Evolutionary conservation across 176 grass and related monocot genomes (phyloP).

Genomic region (Triticum turgidum): DNA sequence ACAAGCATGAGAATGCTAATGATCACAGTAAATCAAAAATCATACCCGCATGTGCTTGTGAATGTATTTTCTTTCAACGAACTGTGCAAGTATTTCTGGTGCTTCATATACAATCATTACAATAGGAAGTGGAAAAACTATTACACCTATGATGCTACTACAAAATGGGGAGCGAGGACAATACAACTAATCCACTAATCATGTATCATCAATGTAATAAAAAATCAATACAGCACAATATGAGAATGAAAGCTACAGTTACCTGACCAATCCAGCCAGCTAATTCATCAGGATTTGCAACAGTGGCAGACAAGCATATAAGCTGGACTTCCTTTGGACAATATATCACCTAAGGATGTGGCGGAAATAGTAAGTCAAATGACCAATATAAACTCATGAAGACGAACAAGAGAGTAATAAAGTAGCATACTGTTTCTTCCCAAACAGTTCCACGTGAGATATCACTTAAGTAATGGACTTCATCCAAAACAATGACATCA

Average conservation of each 20-base stretch:
- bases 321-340: slow-evolving; percentile 97
- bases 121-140: slow-evolving; percentile 19
- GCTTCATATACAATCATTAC: not conserved
- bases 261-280: slow-evolving; percentile 99
- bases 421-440: slow-evolving; percentile 94
- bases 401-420: slow-evolving; percentile 14
- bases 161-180: not conserved
- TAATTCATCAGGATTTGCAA: slow-evolving; percentile 97
- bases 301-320: slow-evolving; percentile 96
- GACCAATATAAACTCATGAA: slow-evolving; percentile 14
- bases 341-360: slow-evolving; percentile 88
- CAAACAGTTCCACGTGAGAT: slow-evolving; percentile 98
- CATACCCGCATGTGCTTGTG: not conserved
- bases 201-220: slow-evolving; percentile 24
- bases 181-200: slow-evolving; percentile 14
- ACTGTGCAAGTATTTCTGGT: not conserved
- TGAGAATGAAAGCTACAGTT: slow-evolving; percentile 15
- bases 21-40: not conserved
- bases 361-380: slow-evolving; percentile 31
- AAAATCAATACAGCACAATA: slow-evolving; percentile 14
- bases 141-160: slow-evolving; percentile 12
- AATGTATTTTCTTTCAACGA: not conserved
- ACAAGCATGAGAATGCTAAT: slow-evolving; percentile 19
- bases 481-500: slow-evolving; percentile 95
- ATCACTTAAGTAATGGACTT: slow-evolving; percentile 98